Evolutionary conservation across 345 rosid genomes (phyloP).

Genomic region (Lumnitzera littorea): DNA sequence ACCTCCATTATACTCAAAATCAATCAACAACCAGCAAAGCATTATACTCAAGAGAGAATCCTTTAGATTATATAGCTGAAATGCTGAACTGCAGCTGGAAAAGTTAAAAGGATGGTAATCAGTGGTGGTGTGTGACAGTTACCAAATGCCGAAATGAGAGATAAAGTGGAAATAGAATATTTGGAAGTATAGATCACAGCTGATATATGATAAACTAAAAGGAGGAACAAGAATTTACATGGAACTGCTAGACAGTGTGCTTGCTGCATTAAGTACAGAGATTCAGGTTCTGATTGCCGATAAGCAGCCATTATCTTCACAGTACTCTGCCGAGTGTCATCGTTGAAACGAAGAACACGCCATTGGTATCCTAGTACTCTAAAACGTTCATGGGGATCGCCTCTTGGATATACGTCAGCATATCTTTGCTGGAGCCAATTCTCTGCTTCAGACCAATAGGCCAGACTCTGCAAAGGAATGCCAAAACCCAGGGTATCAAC

Average conservation of each 20-base stretch:
- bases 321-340: constrained; percentile 76
- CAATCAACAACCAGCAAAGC: too few relatives aligned
- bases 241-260: constrained; percentile 84
- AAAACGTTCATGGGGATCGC: constrained; percentile 25
- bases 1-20: too few relatives aligned
- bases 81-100: too few relatives aligned
- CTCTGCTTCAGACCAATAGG: constrained; percentile 61
- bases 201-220: not conserved
- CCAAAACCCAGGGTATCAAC: not conserved
- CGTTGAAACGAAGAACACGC: constrained; percentile 81
- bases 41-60: too few relatives aligned
- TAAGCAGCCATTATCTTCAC: constrained; percentile 80
- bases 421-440: constrained; percentile 68
- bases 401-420: constrained; percentile 28
- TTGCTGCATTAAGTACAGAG: constrained; percentile 67
- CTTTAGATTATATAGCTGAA: too few relatives aligned
- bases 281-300: constrained; percentile 34
- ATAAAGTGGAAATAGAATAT: too few relatives aligned
- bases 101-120: too few relatives aligned
- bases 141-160: too few relatives aligned
- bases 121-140: too few relatives aligned
- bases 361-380: constrained; percentile 78
- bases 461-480: constrained; percentile 37
- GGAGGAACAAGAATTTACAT: constrained; percentile 27
- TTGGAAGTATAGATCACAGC: too few relatives aligned